phyloP scores from a whole-genome alignment of 768 basidiomycete genomes.

The Lentinula detonsa region DNA sequence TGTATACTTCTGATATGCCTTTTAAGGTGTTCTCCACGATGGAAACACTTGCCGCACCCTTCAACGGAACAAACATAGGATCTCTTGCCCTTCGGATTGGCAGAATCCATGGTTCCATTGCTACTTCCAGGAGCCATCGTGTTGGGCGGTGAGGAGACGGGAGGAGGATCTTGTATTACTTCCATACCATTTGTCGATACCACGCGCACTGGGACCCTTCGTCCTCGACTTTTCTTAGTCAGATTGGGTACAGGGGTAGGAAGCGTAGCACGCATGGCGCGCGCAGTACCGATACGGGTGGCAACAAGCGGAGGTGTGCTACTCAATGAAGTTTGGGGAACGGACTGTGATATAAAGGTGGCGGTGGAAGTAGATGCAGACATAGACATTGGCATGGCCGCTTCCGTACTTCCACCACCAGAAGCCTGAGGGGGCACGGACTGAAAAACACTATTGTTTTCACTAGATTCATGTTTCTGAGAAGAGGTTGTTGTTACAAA shows the following conservation, averaged over 20 bases:
- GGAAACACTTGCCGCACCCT: slow-evolving; percentile 77
- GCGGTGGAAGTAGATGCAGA: neutral
- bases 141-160: neutral
- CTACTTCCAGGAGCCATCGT: slow-evolving; percentile 4
- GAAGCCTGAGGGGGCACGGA: neutral
- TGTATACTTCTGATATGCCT: slow-evolving; percentile 77
- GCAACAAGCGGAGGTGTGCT: neutral
- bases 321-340: neutral
- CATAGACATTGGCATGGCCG: neutral
- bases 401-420: neutral
- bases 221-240: slow-evolving; percentile 57
- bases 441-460: no score
- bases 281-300: slow-evolving; percentile 2
- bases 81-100: slow-evolving; percentile 27
- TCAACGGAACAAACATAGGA: slow-evolving; percentile 62
- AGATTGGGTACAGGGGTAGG: slow-evolving; percentile 56
- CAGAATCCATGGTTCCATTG: neutral
- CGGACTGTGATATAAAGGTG: neutral
- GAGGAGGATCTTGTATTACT: slow-evolving; percentile 4
- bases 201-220: slow-evolving; percentile 40
- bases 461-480: neutral
- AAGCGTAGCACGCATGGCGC: slow-evolving; percentile 6
- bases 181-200: slow-evolving; percentile 1
- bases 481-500: no score
- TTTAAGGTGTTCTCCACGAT: slow-evolving; percentile 75